Evolutionary conservation across 2,329 filamentous ascomycete species (phyloP).

Genomic region (Fusarium metavorans): DNA sequence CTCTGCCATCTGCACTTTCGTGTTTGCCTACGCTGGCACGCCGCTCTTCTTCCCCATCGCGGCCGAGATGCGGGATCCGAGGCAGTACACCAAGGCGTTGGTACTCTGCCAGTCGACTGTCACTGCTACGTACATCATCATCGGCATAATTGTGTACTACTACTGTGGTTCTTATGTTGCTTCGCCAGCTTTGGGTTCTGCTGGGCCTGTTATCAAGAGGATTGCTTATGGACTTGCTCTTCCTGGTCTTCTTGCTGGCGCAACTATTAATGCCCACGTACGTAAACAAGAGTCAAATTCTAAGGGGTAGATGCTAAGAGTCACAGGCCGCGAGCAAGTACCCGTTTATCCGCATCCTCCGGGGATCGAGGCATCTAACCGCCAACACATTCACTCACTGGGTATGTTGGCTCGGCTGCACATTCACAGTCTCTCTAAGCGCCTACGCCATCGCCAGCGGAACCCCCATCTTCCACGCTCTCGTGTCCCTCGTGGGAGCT

Average conservation of each 20-base stretch:
- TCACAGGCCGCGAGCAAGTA: constrained; percentile 24
- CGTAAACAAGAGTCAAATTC: not conserved
- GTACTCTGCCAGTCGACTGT: constrained; percentile 45
- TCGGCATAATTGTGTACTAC: constrained; percentile 57
- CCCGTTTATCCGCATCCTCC: constrained; percentile 36
- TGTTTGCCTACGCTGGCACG: constrained; percentile 54
- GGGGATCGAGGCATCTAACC: constrained; percentile 46
- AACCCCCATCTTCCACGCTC: constrained; percentile 42
- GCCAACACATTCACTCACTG: constrained; percentile 47
- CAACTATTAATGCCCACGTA: constrained; percentile 43
- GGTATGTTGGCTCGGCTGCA: constrained; percentile 49
- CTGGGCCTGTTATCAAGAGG: constrained; percentile 56
- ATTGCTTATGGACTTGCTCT: constrained; percentile 55
- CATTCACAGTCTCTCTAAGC: constrained; percentile 35
- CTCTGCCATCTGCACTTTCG: constrained; percentile 47
- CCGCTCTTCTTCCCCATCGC: constrained; percentile 50
- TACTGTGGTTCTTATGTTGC: constrained; percentile 61
- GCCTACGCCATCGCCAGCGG: constrained; percentile 45
- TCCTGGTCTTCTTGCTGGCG: constrained; percentile 46
- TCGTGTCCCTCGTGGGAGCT: constrained; percentile 47
- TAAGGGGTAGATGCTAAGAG: not conserved
- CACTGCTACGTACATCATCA: constrained; percentile 48
- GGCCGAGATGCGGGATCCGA: constrained; percentile 49
- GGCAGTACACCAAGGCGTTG: constrained; percentile 42
- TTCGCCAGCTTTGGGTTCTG: constrained; percentile 61